phyloP scores from a whole-genome alignment of 2,329 filamentous ascomycete genomes.

The Claviceps purpurea region DNA sequence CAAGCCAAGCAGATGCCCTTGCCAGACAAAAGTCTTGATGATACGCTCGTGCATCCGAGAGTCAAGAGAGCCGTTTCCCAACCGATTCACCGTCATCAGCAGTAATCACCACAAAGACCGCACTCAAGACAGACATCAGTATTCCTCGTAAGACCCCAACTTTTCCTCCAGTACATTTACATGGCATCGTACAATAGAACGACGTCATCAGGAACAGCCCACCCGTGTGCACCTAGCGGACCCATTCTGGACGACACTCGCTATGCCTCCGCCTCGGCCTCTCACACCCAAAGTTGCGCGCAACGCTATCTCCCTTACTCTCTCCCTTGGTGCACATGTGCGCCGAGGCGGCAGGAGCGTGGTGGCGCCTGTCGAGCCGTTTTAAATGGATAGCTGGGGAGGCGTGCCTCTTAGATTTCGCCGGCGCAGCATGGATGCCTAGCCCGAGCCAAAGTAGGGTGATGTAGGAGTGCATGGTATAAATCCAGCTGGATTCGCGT shows the following conservation, averaged over 20 bases:
- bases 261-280: not conserved
- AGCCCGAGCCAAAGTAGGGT: slow-evolving; percentile 2
- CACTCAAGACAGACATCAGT: no score
- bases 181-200: no score
- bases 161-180: no score
- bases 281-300: not conserved
- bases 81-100: no score
- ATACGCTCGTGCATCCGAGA: no score
- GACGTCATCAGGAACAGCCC: not conserved
- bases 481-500: not conserved
- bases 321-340: not conserved
- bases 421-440: slow-evolving; percentile 5
- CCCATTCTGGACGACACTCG: slow-evolving; percentile 5
- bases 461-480: slow-evolving; percentile 3
- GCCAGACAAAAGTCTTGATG: no score
- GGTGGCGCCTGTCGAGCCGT: not conserved
- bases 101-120: no score
- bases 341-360: not conserved
- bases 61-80: no score
- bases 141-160: no score
- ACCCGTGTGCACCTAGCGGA: not conserved
- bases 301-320: not conserved
- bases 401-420: not conserved
- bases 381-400: slow-evolving; percentile 2
- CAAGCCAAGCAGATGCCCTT: no score